Conservation (phyloP, 83 land plant genomes). For the Larix sibirica region DNA sequence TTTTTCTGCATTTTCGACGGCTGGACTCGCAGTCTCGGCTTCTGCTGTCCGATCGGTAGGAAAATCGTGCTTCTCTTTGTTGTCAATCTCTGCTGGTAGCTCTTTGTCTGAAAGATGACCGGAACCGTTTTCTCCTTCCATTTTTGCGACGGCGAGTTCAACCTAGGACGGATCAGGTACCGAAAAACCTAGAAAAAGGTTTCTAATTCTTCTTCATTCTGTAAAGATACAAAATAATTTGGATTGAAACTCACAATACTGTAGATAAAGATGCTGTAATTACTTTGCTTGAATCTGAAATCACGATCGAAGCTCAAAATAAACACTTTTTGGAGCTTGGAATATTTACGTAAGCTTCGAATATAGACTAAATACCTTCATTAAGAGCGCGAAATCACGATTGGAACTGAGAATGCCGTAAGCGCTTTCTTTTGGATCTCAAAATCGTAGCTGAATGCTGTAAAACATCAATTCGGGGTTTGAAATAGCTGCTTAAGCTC, state of each 20-base stretch:
- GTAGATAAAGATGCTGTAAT: no score
- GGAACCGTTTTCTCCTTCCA: neutral
- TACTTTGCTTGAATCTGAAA: neutral
- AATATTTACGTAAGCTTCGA: neutral
- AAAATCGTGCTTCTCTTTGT: neutral
- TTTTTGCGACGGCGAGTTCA: slow-evolving; percentile 1
- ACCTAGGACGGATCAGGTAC: neutral
- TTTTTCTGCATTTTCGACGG: neutral
- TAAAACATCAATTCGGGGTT: neutral
- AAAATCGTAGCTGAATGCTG: neutral
- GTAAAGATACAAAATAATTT: neutral
- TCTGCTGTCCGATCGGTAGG: neutral
- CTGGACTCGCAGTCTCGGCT: neutral
- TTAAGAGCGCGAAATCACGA: neutral
- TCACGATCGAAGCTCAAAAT: neutral
- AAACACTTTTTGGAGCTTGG: neutral
- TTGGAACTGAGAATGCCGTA: neutral
- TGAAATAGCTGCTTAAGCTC: no score
- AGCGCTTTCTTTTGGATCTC: neutral
- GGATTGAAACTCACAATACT: no score
- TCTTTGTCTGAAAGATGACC: neutral
- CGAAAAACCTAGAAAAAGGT: neutral
- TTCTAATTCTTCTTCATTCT: neutral
- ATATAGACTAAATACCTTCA: neutral
- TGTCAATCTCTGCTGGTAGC: neutral